Conservation (phyloP, 2,329 filamentous ascomycete genomes). For the Colletotrichum lupini region DNA sequence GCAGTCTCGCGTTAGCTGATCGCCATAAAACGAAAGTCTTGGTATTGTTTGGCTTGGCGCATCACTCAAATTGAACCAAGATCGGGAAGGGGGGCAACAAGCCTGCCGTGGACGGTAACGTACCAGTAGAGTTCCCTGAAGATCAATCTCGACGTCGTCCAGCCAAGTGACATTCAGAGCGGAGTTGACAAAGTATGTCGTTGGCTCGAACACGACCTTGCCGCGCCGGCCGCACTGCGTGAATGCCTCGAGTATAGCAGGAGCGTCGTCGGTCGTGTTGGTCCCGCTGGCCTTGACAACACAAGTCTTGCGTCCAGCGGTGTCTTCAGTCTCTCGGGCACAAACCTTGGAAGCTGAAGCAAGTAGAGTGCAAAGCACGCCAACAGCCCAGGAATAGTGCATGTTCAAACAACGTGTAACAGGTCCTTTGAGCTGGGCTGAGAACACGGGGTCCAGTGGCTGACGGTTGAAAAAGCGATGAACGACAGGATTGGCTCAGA, state of each 20-base stretch:
- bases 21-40: not conserved
- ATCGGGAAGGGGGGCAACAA: not conserved
- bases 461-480: not conserved
- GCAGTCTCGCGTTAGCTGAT: not conserved
- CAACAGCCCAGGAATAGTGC: not conserved
- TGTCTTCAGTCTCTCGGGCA: not conserved
- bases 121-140: conserved; percentile 8
- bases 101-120: conserved; percentile 5
- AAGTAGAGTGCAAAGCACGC: not conserved
- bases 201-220: conserved; percentile 45
- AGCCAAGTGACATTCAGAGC: conserved; percentile 8
- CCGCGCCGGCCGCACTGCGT: conserved; percentile 42
- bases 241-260: conserved; percentile 45
- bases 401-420: not conserved
- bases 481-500: not conserved
- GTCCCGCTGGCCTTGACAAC: conserved; percentile 40
- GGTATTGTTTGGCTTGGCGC: not conserved
- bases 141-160: conserved; percentile 19
- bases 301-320: conserved; percentile 37
- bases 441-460: not conserved
- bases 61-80: not conserved
- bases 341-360: not conserved
- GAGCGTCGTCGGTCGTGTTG: conserved; percentile 44
- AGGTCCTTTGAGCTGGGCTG: not conserved
- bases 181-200: conserved; percentile 45